A percentile compares a stretch with the other conserved stretches of the same genome.
Conservation (phyloP, 2,329 filamentous ascomycete species). For the Penicillium aurantiogriseum region DNA sequence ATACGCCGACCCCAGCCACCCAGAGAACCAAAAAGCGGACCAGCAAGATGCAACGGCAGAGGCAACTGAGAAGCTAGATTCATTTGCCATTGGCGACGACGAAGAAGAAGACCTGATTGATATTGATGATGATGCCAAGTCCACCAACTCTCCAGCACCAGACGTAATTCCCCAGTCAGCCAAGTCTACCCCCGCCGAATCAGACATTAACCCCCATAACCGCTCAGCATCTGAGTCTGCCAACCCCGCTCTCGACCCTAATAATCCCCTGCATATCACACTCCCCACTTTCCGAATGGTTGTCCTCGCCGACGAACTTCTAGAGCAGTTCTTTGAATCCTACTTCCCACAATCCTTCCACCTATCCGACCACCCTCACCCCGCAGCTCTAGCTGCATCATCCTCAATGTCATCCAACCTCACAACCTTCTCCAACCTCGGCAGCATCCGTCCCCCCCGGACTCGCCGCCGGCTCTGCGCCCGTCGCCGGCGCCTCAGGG, state of each 20-base stretch:
- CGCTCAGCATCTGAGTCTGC: slow-evolving; percentile 72
- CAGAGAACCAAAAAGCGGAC: slow-evolving; percentile 53
- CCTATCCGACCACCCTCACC: slow-evolving; percentile 64
- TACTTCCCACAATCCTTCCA: slow-evolving; percentile 93
- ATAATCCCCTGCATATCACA: slow-evolving; percentile 91
- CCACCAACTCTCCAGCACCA: slow-evolving; percentile 23
- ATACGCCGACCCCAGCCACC: slow-evolving; percentile 90
- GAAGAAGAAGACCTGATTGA: slow-evolving; percentile 40
- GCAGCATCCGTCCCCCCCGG: slow-evolving; percentile 48
- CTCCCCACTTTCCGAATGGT: slow-evolving; percentile 99
- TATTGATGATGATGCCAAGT: slow-evolving; percentile 31
- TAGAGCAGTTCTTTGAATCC: slow-evolving; percentile 96
- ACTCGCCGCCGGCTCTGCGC: slow-evolving; percentile 36
- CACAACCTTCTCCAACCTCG: slow-evolving; percentile 78
- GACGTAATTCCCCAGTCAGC: slow-evolving; percentile 17
- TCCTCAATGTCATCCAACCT: slow-evolving; percentile 65
- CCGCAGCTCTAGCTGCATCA: slow-evolving; percentile 44
- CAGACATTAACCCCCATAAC: slow-evolving; percentile 30
- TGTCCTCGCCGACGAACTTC: slow-evolving; percentile 87
- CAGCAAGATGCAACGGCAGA: slow-evolving; percentile 33
- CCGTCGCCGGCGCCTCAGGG: slow-evolving; percentile 52
- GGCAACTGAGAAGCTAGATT: slow-evolving; percentile 46
- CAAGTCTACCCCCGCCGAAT: slow-evolving; percentile 6
- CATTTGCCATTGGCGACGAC: slow-evolving; percentile 71
- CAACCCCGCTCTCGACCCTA: slow-evolving; percentile 87